Evolutionary conservation across 306 rosid genomes (phyloP).

Genomic region (Neltuma alba): DNA sequence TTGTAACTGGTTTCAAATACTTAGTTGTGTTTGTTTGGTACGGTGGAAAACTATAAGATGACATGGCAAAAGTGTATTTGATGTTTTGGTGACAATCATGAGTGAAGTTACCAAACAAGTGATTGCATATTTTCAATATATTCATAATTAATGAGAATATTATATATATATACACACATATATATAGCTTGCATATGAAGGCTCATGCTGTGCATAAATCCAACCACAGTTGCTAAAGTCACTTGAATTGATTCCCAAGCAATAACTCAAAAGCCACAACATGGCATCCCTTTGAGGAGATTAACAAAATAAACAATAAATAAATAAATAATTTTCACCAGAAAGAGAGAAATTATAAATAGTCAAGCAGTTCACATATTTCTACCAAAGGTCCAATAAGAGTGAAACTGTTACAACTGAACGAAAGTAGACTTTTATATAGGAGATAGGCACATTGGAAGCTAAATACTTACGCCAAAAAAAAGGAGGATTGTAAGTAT

Average conservation of each 20-base stretch:
- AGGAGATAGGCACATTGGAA: background rate
- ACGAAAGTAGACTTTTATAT: background rate
- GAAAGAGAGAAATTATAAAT: background rate
- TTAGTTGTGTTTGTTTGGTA: background rate
- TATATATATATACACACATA: background rate
- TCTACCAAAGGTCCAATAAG: background rate
- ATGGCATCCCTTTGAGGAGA: too few relatives aligned
- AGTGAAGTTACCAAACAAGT: constrained; percentile 20
- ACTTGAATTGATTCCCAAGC: constrained; percentile 43
- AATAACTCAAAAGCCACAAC: constrained; percentile 8
- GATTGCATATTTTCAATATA: constrained; percentile 19
- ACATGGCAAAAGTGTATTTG: constrained; percentile 13
- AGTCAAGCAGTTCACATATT: background rate
- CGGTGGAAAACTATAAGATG: background rate
- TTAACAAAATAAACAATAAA: too few relatives aligned
- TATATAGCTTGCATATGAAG: constrained; percentile 43
- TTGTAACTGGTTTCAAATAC: too few relatives aligned
- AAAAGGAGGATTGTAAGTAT: too few relatives aligned
- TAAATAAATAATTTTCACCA: background rate
- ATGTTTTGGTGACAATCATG: background rate
- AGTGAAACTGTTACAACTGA: background rate
- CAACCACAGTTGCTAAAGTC: constrained; percentile 28
- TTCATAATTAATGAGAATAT: constrained; percentile 37
- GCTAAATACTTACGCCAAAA: too few relatives aligned
- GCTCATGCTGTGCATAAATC: constrained; percentile 9